These are phyloP conservation scores for Scopulariopsis brevicaulis DNA, from an alignment of 2,329 filamentous ascomycete species.

Conservation along the genomic window DNA sequence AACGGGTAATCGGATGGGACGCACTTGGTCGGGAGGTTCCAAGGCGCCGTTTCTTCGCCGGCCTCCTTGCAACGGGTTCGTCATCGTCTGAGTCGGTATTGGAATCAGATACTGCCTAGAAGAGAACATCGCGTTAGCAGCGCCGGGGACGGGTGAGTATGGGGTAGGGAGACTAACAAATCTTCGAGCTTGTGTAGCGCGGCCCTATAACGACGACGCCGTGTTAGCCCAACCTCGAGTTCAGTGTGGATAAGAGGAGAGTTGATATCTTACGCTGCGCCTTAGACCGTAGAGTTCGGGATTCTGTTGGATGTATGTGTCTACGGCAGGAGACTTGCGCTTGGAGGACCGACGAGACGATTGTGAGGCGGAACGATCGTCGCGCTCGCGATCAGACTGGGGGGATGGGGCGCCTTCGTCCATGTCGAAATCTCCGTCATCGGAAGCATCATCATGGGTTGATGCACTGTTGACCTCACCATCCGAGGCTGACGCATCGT, in stretches of 20 bases:
- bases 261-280: slow-evolving; percentile 61
- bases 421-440: slow-evolving; percentile 69
- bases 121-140: slow-evolving; percentile 1
- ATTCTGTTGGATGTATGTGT: slow-evolving; percentile 80
- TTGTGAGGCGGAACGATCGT: slow-evolving; percentile 56
- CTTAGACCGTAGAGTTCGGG: slow-evolving; percentile 91
- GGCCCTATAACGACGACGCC: slow-evolving; percentile 27
- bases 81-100: slow-evolving; percentile 56
- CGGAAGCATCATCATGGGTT: slow-evolving; percentile 43
- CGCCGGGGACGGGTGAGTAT: neutral
- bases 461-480: slow-evolving; percentile 29
- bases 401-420: slow-evolving; percentile 41
- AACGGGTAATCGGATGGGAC: slow-evolving; percentile 13
- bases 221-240: slow-evolving; percentile 4
- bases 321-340: slow-evolving; percentile 60
- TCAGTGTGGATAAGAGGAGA: neutral
- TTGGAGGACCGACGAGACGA: slow-evolving; percentile 60
- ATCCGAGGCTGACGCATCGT: slow-evolving; percentile 26
- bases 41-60: slow-evolving; percentile 57
- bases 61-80: slow-evolving; percentile 41
- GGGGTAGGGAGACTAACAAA: slow-evolving; percentile 30
- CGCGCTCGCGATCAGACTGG: slow-evolving; percentile 6
- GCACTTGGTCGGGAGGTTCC: slow-evolving; percentile 54
- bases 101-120: slow-evolving; percentile 33
- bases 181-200: slow-evolving; percentile 45